These are phyloP conservation scores for Coemansia sp. DNA, from an alignment of 192 early-diverging fungal species.

Conservation along the genomic window DNA sequence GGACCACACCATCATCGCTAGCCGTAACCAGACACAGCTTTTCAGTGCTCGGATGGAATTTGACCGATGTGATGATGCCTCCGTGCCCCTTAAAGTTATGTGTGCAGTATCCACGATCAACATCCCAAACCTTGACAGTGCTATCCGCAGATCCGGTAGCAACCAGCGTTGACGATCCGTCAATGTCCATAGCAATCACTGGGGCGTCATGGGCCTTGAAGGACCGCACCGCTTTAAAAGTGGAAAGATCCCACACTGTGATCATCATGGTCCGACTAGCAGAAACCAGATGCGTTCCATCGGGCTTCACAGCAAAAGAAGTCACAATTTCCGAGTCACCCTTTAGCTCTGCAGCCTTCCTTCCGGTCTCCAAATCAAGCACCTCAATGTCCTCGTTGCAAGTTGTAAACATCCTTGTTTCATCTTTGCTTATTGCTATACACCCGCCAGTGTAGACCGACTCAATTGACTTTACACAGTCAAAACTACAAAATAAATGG, in stretches of 20 bases:
- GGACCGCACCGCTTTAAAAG: constrained; percentile 60
- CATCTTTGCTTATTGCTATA: constrained; percentile 67
- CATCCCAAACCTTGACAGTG: constrained; percentile 96
- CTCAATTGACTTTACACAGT: constrained; percentile 76
- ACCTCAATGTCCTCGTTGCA: constrained; percentile 83
- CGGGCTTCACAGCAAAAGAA: constrained; percentile 79
- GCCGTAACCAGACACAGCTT: constrained; percentile 77
- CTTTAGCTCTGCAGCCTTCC: constrained; percentile 62
- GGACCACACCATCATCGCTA: constrained; percentile 87
- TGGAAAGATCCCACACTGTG: constrained; percentile 77
- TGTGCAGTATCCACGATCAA: constrained; percentile 87
- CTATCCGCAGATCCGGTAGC: constrained; percentile 97
- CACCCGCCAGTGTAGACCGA: constrained; percentile 92
- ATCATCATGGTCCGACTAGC: constrained; percentile 82
- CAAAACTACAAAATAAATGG: constrained; percentile 60
- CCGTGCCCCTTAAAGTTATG: constrained; percentile 94
- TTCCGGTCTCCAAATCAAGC: constrained; percentile 68
- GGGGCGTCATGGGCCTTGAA: constrained; percentile 89
- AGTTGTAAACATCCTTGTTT: constrained; percentile 71
- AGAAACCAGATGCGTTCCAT: constrained; percentile 74
- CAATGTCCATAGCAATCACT: constrained; percentile 90
- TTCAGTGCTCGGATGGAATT: constrained; percentile 71
- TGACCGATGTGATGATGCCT: constrained; percentile 81
- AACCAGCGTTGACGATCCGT: constrained; percentile 85
- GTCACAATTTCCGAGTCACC: constrained; percentile 89